A percentile compares a stretch with the other conserved stretches of the same genome.
These are phyloP conservation scores for Nicotiana sylvestris DNA, from an alignment of 257 asterid genomes.

Conservation along the genomic window DNA sequence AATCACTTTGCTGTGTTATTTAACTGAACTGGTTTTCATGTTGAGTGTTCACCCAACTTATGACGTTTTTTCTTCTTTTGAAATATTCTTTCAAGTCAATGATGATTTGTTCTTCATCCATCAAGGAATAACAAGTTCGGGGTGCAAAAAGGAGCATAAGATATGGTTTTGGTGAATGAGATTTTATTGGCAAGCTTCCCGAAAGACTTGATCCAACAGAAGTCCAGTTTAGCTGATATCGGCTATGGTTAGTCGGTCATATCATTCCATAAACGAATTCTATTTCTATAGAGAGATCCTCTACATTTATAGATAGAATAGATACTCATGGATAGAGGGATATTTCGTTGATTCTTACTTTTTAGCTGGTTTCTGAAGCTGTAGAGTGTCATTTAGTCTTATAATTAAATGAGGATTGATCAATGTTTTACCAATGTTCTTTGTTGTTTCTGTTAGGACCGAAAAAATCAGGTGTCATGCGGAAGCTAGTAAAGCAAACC, in stretches of 20 bases:
- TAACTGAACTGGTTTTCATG: not conserved
- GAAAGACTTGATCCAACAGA: not conserved
- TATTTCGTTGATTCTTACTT: not conserved
- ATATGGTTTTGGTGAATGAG: not conserved
- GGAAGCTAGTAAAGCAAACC: no score
- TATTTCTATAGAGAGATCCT: not conserved
- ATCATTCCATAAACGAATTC: not conserved
- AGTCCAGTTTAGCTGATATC: not conserved
- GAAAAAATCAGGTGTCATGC: no score
- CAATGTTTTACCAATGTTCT: no score
- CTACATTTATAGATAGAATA: not conserved
- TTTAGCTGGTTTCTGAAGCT: not conserved
- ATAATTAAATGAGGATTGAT: no score
- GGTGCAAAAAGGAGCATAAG: not conserved
- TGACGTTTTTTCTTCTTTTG: not conserved
- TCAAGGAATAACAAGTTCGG: not conserved
- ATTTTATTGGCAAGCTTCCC: not conserved
- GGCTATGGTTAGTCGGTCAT: not conserved
- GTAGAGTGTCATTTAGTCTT: not conserved
- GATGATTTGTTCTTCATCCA: not conserved
- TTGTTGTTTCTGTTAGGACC: no score
- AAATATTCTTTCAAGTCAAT: not conserved
- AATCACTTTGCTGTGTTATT: not conserved
- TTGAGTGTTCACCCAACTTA: not conserved
- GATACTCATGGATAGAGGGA: not conserved